A percentile compares a stretch with the other conserved stretches of the same genome.
phyloP scores from a whole-genome alignment of 2,329 filamentous ascomycete species.

The Verticillium longisporum region DNA sequence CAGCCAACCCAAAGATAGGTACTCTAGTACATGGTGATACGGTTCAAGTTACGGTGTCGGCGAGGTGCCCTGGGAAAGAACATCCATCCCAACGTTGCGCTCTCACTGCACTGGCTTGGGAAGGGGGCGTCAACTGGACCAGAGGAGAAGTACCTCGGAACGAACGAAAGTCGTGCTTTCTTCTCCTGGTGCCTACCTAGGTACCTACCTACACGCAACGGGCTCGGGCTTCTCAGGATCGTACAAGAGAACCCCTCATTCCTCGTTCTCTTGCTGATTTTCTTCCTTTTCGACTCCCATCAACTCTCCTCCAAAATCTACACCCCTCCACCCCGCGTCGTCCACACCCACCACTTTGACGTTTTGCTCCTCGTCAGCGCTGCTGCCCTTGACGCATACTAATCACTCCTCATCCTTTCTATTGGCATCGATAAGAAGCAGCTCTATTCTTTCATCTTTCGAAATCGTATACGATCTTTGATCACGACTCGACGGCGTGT shows the following conservation, averaged over 20 bases:
- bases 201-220: too few relatives aligned
- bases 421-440: not conserved
- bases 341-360: not conserved
- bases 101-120: not conserved
- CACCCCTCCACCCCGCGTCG: not conserved
- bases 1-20: not conserved
- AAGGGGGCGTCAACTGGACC: not conserved
- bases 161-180: not conserved
- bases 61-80: not conserved
- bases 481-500: not conserved
- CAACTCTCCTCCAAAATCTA: constrained; percentile 3
- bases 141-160: not conserved
- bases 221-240: not conserved
- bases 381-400: not conserved
- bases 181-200: not conserved
- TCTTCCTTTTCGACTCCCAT: constrained; percentile 1
- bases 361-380: not conserved
- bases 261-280: constrained; percentile 6
- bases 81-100: not conserved
- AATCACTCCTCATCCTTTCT: not conserved
- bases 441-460: not conserved
- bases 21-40: not conserved
- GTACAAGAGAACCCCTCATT: constrained; percentile 9
- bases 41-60: not conserved
- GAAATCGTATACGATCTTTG: not conserved